A percentile compares a stretch with the other conserved stretches of the same genome.
These are phyloP conservation scores for Nelumbo lutea DNA, from an alignment of 164 flowering plant genomes.

Conservation along the genomic window DNA sequence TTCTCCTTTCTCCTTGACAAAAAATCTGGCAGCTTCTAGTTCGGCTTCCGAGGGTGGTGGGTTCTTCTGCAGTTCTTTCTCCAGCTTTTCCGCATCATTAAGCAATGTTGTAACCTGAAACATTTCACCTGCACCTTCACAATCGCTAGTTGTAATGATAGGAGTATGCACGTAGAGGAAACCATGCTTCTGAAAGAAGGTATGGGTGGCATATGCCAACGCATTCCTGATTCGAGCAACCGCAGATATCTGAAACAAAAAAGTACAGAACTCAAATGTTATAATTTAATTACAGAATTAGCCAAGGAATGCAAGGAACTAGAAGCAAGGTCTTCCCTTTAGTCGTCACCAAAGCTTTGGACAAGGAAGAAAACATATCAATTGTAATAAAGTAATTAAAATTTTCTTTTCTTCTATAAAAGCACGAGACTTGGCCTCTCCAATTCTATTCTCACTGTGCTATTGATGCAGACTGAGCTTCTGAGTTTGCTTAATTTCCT, in stretches of 20 bases:
- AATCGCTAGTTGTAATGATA: constrained; percentile 72
- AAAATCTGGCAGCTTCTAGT: constrained; percentile 24
- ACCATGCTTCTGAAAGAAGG: constrained; percentile 60
- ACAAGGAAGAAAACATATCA: too few relatives aligned
- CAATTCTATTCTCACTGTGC: too few relatives aligned
- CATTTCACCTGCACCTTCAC: constrained; percentile 90
- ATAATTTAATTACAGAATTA: background rate
- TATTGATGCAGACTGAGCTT: too few relatives aligned
- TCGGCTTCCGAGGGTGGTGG: constrained; percentile 64
- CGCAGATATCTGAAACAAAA: background rate
- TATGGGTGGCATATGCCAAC: constrained; percentile 65
- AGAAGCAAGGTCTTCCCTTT: background rate
- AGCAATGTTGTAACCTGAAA: constrained; percentile 44
- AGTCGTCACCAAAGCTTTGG: background rate
- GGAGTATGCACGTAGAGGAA: constrained; percentile 73
- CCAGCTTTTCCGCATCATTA: background rate
- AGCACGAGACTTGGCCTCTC: too few relatives aligned
- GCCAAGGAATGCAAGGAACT: background rate
- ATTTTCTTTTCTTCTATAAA: too few relatives aligned
- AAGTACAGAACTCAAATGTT: background rate
- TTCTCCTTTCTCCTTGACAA: constrained; percentile 1
- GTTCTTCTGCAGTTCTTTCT: constrained; percentile 51
- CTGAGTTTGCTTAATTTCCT: too few relatives aligned
- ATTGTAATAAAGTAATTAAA: too few relatives aligned
- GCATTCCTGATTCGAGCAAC: constrained; percentile 66